Base-by-base conservation (phyloP, 768 basidiomycete genomes). In the Scleroderma bovista region DNA sequence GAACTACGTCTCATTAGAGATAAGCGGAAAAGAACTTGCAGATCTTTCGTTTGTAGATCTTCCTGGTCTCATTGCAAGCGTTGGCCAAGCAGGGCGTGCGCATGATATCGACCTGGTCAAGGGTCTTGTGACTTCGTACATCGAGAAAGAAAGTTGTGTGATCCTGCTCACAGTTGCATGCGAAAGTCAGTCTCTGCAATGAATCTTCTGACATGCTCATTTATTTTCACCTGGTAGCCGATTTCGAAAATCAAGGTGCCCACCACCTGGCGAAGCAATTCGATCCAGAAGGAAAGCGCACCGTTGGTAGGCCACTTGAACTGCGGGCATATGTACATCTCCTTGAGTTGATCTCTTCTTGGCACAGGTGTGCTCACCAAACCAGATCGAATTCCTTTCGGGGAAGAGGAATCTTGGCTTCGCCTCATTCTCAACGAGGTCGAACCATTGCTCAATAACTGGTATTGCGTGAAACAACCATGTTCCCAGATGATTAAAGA, bases 201-300 rank as follows among this genome's bases (percentile, higher is more conserved):
- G 20, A 15, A 42, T 42, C 15, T 36, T 36, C 77, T 53, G 62
- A 84, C 50, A 84, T 86, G 32, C 15, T 33, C 32, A 33, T 63
- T n/a, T n/a, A n/a, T n/a, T n/a, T n/a, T n/a, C n/a, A n/a, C n/a
- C n/a, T n/a, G n/a, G 43, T 75, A 90, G 88, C 86, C 44, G 86
- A 91, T 53, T 86, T 86, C 17, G 84, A 89, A 55, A 91, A 87
- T 39, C 87, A 90, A 61, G 83, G 82, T 0, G 87, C 87, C 0
- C 80, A 84, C 51, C 69, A 75, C 16, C 67, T 90, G 0, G 79
- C 84, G 0, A 83, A 81, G 57, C 45, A 68, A 13, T 66, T 75
- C 42, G 86, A 89, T 52, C 78, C 81, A 0, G 66, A 77, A 1
- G 86, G 87, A 0, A 74, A 73, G 44, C 74, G 86, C 3, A 90